Evolutionary conservation across 768 basidiomycete species (phyloP), one percentile per base, ranked within the genome.

Genomic region (Boletus eberwhitei): DNA sequence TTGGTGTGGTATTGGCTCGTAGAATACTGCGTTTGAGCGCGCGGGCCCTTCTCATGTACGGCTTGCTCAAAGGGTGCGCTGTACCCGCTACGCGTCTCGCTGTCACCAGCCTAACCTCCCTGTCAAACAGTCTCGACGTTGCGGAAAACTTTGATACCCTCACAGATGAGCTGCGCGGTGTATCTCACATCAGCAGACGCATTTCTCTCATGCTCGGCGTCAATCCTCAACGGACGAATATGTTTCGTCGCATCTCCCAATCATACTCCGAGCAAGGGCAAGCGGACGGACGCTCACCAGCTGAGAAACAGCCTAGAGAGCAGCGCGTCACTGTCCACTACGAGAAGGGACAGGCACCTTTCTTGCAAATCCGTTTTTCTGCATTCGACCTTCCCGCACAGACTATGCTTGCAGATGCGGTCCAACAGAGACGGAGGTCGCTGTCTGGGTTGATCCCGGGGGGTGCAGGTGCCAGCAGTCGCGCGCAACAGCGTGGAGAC

Each of bases 1-100:
- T 89, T 61, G 79, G 75, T 1, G 59, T 78, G 11, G 70, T 75
- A 1, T 58, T 91, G 14, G 74, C 78, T 9, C 76, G 90, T 36
- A 79, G 88, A 16, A 71, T 83, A 21, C 55, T 92, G 35, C 75
- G 86, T 41, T 68, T 86, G 48, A 37, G 84, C 12, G 75, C 77
- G 3, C 76, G 87, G 43, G 78, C 75, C 0, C 77, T 71, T 59
- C 64, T 91, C 19, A 77, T 81, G 54, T 77, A 86, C 51, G 90
- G 89, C 17, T 58, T 85, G 21, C 70, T 83, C 29, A 85, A 85
- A 73, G 88, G 89, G 89, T 89, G 56, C 52, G 83, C 69, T 24
- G 2, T n/a, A 8, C 19, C 35, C 11, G 8, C 42, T 21, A n/a
- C 31, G 0, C 14, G 13, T 13, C 35, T 50, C 38, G 2, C 14